A percentile compares a stretch with the other conserved stretches of the same genome.
phyloP scores from a whole-genome alignment of 1,284 basidiomycete species.

The Garcileccinum viscosum region DNA sequence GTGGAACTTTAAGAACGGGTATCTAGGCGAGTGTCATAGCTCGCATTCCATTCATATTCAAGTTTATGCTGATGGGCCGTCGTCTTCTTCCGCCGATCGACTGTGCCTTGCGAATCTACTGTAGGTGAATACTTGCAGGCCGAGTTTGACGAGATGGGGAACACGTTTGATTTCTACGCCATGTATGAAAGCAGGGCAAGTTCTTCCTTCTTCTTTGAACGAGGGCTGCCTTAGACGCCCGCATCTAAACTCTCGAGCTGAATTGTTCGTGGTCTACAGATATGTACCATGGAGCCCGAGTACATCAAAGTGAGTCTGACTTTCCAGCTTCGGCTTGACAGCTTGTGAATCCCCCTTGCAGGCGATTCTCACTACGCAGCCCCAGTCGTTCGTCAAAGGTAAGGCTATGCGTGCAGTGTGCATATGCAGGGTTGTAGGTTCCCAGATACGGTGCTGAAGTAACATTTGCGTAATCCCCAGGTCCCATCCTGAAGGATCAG shows the following conservation, averaged over 20 bases:
- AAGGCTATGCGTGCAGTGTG: background rate
- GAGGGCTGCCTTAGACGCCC: background rate
- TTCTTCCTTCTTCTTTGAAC: background rate
- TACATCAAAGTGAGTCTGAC: slow-evolving; percentile 43
- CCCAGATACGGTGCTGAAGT: slow-evolving; percentile 6
- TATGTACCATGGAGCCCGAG: slow-evolving; percentile 47
- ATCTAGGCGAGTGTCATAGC: slow-evolving; percentile 32
- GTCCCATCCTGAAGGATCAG: slow-evolving; percentile 32
- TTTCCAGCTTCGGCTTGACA: background rate
- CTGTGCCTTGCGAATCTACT: background rate
- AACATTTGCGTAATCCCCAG: slow-evolving; percentile 13
- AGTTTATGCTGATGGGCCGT: background rate
- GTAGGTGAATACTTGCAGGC: slow-evolving; percentile 34
- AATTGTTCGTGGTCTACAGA: slow-evolving; percentile 16
- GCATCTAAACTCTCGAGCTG: background rate
- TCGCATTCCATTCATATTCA: background rate
- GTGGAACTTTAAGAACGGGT: slow-evolving; percentile 39
- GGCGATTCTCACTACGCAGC: slow-evolving; percentile 45
- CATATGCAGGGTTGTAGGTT: background rate
- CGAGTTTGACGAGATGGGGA: slow-evolving; percentile 32
- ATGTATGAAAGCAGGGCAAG: slow-evolving; percentile 43
- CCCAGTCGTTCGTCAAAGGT: slow-evolving; percentile 53
- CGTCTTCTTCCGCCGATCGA: background rate
- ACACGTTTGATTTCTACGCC: slow-evolving; percentile 38
- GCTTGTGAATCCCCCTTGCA: slow-evolving; percentile 20